Evolutionary conservation across 1,284 basidiomycete genomes (phyloP).

Genomic region (Cronartium quercuum): DNA sequence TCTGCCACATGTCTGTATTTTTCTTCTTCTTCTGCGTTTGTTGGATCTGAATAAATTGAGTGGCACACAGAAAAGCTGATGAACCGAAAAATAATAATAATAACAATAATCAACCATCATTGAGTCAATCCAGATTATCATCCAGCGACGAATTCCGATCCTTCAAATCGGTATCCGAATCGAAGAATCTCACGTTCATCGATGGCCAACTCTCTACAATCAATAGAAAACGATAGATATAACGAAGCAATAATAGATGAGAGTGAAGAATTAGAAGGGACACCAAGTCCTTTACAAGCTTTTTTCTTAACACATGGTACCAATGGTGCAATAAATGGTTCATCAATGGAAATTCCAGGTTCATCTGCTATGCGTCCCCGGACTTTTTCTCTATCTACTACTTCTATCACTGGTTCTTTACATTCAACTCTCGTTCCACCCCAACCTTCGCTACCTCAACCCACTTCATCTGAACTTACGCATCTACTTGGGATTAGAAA

Average conservation of each 20-base stretch:
- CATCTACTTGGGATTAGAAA: neutral
- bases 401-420: neutral
- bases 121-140: neutral
- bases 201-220: neutral
- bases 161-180: neutral
- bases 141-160: neutral
- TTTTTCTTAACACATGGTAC: neutral
- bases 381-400: neutral
- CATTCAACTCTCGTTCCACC: neutral
- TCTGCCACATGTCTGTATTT: neutral
- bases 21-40: neutral
- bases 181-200: neutral
- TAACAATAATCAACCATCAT: neutral
- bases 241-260: neutral
- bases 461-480: neutral
- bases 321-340: neutral
- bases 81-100: neutral
- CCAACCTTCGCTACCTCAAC: too few relatives aligned
- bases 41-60: too few relatives aligned
- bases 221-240: neutral
- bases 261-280: neutral
- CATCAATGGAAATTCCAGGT: neutral
- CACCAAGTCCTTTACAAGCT: neutral
- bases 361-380: constrained; percentile 8
- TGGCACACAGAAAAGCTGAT: neutral